Evolutionary conservation across 2,329 filamentous ascomycete species (phyloP), one percentile per base, ranked within the genome.

Genomic region (Apiospora pterosperma): DNA sequence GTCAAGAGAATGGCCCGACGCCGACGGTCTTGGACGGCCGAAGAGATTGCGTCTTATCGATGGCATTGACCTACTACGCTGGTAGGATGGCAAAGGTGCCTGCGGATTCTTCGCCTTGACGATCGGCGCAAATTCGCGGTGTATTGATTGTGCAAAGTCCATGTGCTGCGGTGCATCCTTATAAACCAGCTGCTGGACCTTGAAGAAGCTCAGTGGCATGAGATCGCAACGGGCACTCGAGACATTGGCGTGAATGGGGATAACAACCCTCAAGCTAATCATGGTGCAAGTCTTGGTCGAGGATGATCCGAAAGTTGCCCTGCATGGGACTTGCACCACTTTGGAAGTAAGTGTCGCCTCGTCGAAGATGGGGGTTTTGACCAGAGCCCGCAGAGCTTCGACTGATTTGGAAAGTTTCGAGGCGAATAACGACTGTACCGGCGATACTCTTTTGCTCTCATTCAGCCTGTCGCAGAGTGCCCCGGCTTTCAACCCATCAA

Each of bases 141-240:
- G 85, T 2, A 90, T 81, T 36, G 82, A 82, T 64, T 85, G 83
- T 1, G 84, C 82, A 69, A 92, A 92, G 2, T 82, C 82, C 5
- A 85, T 81, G 55, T 88, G 82, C 67, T 87, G 84, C 0, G 81
- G 77, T 36, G 83, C 80, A 65, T 81, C 81, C 34, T 82, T 79
- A 69, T 88, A 84, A 0, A 86, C 82, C 67, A 89, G 84, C 74
- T 92, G 90, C 65, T 89, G 88, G 8, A 85, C 80, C 68, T 86
- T 88, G 78, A 92, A 91, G 68, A 92, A 87, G 55, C 78, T 84
- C 36, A 91, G 77, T 0, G 90, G 88, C 1, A 85, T 80, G 68
- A 90, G 90, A 63, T 83, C 80, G 70, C 86, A 84, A 34, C 82
- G 81, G 1, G 83, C 77, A 25, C 83, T 82, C 2, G 78, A 77